These are phyloP conservation scores for Neofusicoccum kwambonambiense DNA, from an alignment of 2,329 filamentous ascomycete genomes.

Conservation along the genomic window DNA sequence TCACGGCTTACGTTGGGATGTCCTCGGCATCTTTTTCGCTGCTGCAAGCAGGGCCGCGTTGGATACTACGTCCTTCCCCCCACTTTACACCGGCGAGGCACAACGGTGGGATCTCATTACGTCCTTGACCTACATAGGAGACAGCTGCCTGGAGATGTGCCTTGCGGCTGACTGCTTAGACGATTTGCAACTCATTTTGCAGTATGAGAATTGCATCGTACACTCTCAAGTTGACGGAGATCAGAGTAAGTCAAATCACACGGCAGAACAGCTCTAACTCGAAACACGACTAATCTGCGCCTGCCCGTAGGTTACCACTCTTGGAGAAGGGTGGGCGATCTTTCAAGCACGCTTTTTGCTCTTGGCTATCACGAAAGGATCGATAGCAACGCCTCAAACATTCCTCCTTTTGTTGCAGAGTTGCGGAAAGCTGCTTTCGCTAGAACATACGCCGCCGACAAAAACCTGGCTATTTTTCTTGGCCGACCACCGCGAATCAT, in stretches of 20 bases:
- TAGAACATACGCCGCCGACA: constrained; percentile 47
- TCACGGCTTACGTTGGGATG: constrained; percentile 41
- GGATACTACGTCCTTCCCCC: constrained; percentile 20
- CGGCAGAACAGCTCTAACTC: background rate
- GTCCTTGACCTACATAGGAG: constrained; percentile 31
- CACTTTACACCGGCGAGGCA: constrained; percentile 27
- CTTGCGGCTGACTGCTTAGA: constrained; percentile 38
- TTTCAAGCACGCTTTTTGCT: constrained; percentile 48
- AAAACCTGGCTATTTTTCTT: constrained; percentile 50
- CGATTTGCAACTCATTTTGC: constrained; percentile 44
- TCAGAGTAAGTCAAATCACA: constrained; percentile 27
- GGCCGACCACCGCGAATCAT: constrained; percentile 49
- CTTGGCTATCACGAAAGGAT: constrained; percentile 48
- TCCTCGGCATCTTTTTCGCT: constrained; percentile 40
- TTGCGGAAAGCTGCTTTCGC: constrained; percentile 44
- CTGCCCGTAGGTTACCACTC: constrained; percentile 42
- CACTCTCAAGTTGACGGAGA: constrained; percentile 20
- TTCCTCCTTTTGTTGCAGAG: constrained; percentile 40
- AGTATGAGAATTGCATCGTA: constrained; percentile 20
- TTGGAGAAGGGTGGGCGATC: constrained; percentile 49
- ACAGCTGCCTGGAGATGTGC: constrained; percentile 38
- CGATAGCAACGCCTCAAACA: constrained; percentile 24
- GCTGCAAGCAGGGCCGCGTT: constrained; percentile 34
- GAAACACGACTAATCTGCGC: background rate
- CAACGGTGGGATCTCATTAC: constrained; percentile 28